Evolutionary conservation across 2,329 filamentous ascomycete species (phyloP), one percentile per base, ranked within the genome.

Genomic region (Aspergillus chevalieri): DNA sequence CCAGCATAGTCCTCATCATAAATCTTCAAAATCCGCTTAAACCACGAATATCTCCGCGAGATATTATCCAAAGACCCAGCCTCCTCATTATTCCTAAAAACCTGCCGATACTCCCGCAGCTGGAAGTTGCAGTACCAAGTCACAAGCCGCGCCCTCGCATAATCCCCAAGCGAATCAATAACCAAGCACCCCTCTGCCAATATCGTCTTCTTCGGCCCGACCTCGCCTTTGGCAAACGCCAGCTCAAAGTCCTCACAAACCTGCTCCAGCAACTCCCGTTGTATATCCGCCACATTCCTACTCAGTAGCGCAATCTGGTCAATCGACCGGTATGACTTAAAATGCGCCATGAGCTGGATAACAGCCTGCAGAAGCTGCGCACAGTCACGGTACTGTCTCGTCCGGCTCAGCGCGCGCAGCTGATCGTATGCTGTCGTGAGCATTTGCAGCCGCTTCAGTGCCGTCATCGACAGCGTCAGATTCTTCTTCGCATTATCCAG

Each of bases 201-300:
- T 66, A 85, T 84, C 12, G 77, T 80, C 57, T 82, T 83, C 57
- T 84, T 84, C 50, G 82, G 75, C 3, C 77, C 76, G 12, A 95
- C 83, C 69, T 97, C 92, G 19, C 83, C 85, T 69, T 92, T 95
- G 17, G 91, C 86, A 70, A 97, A 98, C 0, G 88, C 87, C 51
- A 96, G 81, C 75, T 98, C 93, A 65, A 98, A 98, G 70, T 98
- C 93, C 71, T 97, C 93, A 67, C 93, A 98, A n/a, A 98, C 86
- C 71, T 98, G 93, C 73, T 98, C 93, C 50, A 96, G 74, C 51
- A 98, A 74, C 68, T 96, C 91, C 52, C 91, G 78, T 73, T 98
- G 93, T 55, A 98, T 78, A 61, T 97, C 93, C 5, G 90, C 86
- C 33, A 98, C 93, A 61, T 94, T 95, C 46, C 89, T 84, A 65